A percentile compares a stretch with the other conserved stretches of the same genome.
Evolutionary conservation across 306 rosid genomes (phyloP).

Genomic region (Cucumis melo): DNA sequence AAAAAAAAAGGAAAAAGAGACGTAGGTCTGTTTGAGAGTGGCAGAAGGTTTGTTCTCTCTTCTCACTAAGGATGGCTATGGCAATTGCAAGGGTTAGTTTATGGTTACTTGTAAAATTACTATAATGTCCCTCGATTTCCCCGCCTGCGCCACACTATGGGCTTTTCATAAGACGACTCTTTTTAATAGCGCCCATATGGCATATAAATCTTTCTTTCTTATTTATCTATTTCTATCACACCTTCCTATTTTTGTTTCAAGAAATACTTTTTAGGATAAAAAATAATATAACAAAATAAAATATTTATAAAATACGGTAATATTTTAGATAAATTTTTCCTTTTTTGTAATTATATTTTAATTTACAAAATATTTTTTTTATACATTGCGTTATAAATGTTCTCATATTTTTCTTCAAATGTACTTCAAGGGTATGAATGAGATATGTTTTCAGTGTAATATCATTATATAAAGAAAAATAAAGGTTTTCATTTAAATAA

Average conservation of each 20-base stretch:
- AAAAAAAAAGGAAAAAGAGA: constrained; percentile 15
- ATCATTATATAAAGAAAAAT: no score
- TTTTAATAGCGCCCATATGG: background rate
- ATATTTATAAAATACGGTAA: no score
- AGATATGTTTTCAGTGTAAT: no score
- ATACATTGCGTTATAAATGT: no score
- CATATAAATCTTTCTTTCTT: background rate
- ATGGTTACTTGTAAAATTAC: background rate
- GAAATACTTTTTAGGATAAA: no score
- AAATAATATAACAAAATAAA: no score
- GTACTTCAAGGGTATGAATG: no score
- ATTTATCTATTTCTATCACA: background rate
- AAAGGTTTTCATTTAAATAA: no score
- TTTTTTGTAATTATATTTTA: no score
- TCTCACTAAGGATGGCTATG: background rate
- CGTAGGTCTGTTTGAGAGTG: constrained; percentile 11
- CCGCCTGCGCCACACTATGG: background rate
- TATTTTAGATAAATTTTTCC: no score
- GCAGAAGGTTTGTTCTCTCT: background rate
- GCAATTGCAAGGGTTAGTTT: constrained; percentile 4
- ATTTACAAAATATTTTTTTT: no score
- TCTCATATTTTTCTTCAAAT: no score
- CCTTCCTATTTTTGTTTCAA: background rate
- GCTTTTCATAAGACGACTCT: background rate
- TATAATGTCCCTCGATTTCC: background rate